Conservation (phyloP, 2,329 filamentous ascomycete species). For the Cercospora sp. region DNA sequence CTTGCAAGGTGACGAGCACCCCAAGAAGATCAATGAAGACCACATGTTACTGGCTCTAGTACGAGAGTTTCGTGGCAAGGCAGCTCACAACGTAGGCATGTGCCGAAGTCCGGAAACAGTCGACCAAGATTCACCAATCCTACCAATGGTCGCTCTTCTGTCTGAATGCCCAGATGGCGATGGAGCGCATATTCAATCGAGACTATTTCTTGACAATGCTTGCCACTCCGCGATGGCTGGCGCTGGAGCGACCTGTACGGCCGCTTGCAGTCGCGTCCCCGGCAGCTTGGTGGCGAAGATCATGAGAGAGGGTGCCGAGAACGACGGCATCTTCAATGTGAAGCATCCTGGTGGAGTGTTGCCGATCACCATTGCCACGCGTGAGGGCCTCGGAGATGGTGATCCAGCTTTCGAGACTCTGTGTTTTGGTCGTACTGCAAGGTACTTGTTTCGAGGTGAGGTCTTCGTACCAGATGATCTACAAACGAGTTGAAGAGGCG, state of each 20-base stretch:
- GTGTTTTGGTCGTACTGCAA: conserved; percentile 22
- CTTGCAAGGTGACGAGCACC: conserved; percentile 20
- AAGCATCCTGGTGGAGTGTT: conserved; percentile 22
- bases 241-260: conserved; percentile 24
- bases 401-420: conserved; percentile 21
- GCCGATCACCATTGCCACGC: conserved; percentile 20
- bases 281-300: conserved; percentile 20
- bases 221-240: conserved; percentile 27
- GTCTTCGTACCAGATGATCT: conserved; percentile 21
- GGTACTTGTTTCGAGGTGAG: conserved; percentile 21
- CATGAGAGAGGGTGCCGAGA: conserved; percentile 10
- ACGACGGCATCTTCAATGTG: conserved; percentile 19
- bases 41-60: conserved; percentile 13
- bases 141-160: conserved; percentile 24
- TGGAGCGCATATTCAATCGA: conserved; percentile 20
- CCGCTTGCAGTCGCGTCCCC: conserved; percentile 19
- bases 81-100: conserved; percentile 21
- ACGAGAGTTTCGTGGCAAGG: conserved; percentile 21
- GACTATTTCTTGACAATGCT: conserved; percentile 24
- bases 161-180: conserved; percentile 11
- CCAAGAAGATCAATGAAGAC: conserved; percentile 21
- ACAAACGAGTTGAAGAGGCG: conserved; percentile 4
- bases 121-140: conserved; percentile 23
- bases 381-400: neutral
- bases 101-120: conserved; percentile 20